phyloP scores from a whole-genome alignment of 345 rosid genomes.

The Aurinia saxatilis region DNA sequence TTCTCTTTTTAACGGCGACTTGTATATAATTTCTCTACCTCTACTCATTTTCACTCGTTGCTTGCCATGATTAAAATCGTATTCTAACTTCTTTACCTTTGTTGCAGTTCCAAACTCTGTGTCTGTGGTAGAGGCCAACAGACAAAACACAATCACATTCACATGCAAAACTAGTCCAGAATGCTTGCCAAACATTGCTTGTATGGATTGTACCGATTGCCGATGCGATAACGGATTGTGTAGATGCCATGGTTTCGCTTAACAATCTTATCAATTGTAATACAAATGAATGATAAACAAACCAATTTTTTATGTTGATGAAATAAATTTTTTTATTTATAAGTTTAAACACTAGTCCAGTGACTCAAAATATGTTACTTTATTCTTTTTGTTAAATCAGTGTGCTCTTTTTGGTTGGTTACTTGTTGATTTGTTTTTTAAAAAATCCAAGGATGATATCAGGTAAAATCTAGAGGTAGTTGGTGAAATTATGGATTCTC shows the following conservation, averaged over 20 bases:
- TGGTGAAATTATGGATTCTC: too few relatives aligned
- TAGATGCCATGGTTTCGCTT: conserved; percentile 10
- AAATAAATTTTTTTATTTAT: too few relatives aligned
- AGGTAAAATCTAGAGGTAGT: too few relatives aligned
- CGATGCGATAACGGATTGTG: conserved; percentile 7
- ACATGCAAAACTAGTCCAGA: neutral
- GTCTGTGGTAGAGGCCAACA: neutral
- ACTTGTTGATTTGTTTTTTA: too few relatives aligned
- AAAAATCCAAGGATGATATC: too few relatives aligned
- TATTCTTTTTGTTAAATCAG: too few relatives aligned
- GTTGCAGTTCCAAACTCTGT: neutral
- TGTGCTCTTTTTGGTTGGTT: too few relatives aligned
- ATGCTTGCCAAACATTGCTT: conserved; percentile 7
- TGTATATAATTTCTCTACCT: neutral
- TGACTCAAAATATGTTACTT: too few relatives aligned
- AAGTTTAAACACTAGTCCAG: too few relatives aligned
- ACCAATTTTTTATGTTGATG: neutral
- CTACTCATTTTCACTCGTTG: neutral
- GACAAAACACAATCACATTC: neutral
- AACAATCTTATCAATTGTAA: neutral
- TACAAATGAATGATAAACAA: neutral
- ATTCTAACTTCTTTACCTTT: too few relatives aligned
- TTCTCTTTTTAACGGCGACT: neutral
- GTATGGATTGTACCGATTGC: conserved; percentile 6
- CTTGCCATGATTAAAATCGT: neutral